Conservation (phyloP, 371 early-diverging fungal species). For the Dichotomocladium elegans region DNA sequence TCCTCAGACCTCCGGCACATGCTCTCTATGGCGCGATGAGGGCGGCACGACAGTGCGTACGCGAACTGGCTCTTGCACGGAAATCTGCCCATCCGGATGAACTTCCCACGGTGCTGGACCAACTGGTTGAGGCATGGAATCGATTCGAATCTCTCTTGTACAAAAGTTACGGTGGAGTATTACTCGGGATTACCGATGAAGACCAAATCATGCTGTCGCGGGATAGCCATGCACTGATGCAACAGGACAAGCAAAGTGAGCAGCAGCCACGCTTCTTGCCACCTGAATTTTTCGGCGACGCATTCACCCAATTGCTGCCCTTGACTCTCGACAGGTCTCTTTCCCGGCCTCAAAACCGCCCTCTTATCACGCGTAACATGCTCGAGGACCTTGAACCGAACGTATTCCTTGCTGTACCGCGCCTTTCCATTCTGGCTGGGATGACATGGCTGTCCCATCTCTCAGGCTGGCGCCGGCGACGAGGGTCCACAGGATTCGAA, state of each 20-base stretch:
- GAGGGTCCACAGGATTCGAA: background rate
- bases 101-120: background rate
- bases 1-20: constrained; percentile 6
- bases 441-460: constrained; percentile 20
- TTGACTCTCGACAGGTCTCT: constrained; percentile 18
- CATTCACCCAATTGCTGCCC: constrained; percentile 23
- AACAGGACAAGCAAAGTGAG: background rate
- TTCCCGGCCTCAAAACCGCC: background rate
- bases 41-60: background rate
- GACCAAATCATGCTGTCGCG: background rate
- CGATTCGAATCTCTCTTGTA: constrained; percentile 21
- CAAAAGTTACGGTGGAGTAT: constrained; percentile 13
- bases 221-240: too few relatives aligned
- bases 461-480: constrained; percentile 13
- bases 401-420: constrained; percentile 23
- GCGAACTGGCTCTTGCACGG: background rate
- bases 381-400: constrained; percentile 19
- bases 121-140: constrained; percentile 8
- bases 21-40: background rate
- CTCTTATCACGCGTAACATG: constrained; percentile 1
- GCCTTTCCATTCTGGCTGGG: constrained; percentile 24
- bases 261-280: constrained; percentile 1
- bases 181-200: constrained; percentile 14
- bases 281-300: constrained; percentile 9
- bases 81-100: background rate